These are phyloP conservation scores for Glarea lozoyensis DNA, from an alignment of 495 filamentous ascomycete genomes.

Conservation along the genomic window DNA sequence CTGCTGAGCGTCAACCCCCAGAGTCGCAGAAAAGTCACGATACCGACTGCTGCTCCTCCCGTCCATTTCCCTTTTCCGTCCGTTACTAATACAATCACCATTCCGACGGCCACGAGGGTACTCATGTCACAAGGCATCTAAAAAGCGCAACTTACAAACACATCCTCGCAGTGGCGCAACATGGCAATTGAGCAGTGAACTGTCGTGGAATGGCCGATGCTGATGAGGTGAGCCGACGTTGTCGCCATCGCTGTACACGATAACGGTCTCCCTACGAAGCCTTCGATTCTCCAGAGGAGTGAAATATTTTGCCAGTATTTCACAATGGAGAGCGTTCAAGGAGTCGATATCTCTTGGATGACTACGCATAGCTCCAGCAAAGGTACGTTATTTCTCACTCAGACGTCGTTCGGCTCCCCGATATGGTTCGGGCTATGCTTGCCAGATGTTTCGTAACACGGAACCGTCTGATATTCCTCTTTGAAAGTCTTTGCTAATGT, in stretches of 20 bases:
- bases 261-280: neutral
- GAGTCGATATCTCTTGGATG: conserved; percentile 63
- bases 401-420: neutral
- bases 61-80: too few relatives aligned
- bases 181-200: neutral
- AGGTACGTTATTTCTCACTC: too few relatives aligned
- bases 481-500: neutral
- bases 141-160: too few relatives aligned
- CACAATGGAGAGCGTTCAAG: conserved; percentile 53
- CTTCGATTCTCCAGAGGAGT: neutral
- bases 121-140: too few relatives aligned
- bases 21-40: conserved; percentile 1
- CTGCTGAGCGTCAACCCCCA: too few relatives aligned
- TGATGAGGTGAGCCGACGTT: conserved; percentile 2
- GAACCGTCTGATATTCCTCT: neutral
- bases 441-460: neutral
- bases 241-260: neutral
- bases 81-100: too few relatives aligned
- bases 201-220: conserved; percentile 2
- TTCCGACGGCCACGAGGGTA: too few relatives aligned
- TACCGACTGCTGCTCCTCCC: too few relatives aligned
- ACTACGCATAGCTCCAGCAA: conserved; percentile 15
- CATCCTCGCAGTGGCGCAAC: conserved; percentile 2
- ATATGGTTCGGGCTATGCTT: neutral
- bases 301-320: neutral